Evolutionary conservation across 306 rosid genomes (phyloP).

Genomic region (Begonia masoniana): DNA sequence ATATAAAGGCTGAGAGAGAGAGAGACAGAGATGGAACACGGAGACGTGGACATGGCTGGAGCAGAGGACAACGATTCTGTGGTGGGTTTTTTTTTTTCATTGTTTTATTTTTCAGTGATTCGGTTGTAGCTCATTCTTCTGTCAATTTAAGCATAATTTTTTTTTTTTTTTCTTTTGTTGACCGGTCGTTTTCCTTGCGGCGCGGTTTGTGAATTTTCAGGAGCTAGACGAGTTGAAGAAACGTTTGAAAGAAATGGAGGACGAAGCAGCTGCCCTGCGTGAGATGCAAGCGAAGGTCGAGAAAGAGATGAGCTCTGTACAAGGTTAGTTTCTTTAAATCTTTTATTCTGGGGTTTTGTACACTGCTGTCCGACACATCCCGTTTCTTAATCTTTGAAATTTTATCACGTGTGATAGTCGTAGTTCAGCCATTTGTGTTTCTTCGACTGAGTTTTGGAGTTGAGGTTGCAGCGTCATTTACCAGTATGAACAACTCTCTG

Average conservation of each 20-base stretch:
- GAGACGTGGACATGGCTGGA: constrained; percentile 32
- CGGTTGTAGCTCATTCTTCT: not conserved
- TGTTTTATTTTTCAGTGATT: not conserved
- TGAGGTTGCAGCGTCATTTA: no score
- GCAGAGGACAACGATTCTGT: constrained; percentile 29
- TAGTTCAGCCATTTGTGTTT: no score
- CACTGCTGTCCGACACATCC: no score
- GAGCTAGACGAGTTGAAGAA: constrained; percentile 55
- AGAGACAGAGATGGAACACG: constrained; percentile 35
- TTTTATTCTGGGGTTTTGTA: not conserved
- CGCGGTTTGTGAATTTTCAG: constrained; percentile 6
- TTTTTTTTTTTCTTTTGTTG: not conserved
- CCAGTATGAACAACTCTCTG: no score
- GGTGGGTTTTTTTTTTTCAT: constrained; percentile 2
- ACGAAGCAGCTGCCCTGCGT: constrained; percentile 46
- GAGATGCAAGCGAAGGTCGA: constrained; percentile 67
- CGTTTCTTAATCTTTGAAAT: no score
- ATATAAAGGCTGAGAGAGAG: not conserved
- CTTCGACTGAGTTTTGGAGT: no score
- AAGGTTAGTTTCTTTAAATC: constrained; percentile 16
- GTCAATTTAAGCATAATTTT: not conserved
- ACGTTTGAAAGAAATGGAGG: constrained; percentile 56
- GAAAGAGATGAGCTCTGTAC: constrained; percentile 47
- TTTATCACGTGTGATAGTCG: no score
- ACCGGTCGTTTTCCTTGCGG: not conserved